phyloP scores from a whole-genome alignment of 192 early-diverging fungal species.

The Gigaspora rosea region DNA sequence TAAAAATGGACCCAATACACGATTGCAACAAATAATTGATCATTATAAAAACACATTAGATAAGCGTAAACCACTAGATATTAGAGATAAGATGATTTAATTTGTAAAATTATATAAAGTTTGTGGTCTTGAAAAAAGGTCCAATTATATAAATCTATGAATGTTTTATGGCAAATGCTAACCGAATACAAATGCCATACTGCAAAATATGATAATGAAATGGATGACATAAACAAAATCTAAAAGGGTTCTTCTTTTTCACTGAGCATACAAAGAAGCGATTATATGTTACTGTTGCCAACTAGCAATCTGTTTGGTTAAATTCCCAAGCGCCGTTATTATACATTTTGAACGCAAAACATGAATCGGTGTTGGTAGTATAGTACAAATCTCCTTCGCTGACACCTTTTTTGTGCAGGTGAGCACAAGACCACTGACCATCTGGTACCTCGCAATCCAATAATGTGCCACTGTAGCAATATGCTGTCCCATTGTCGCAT shows the following conservation, averaged over 20 bases:
- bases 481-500: neutral
- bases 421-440: conserved; percentile 5
- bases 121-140: too few species aligned
- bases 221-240: neutral
- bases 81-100: too few species aligned
- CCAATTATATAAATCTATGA: neutral
- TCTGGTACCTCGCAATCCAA: neutral
- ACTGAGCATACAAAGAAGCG: conserved; percentile 14
- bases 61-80: too few species aligned
- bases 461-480: neutral
- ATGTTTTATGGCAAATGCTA: neutral
- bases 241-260: neutral
- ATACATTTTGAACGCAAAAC: conserved; percentile 12
- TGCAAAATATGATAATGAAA: neutral
- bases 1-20: too few species aligned
- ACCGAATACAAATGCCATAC: neutral
- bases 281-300: conserved; percentile 18
- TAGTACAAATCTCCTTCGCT: neutral
- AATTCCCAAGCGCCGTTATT: neutral
- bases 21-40: too few species aligned
- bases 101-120: too few species aligned
- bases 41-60: too few species aligned
- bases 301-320: conserved; percentile 18
- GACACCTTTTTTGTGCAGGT: neutral
- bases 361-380: neutral